These are phyloP conservation scores for Pachyrhizus erosus DNA, from an alignment of 306 rosid genomes.

Conservation along the genomic window DNA sequence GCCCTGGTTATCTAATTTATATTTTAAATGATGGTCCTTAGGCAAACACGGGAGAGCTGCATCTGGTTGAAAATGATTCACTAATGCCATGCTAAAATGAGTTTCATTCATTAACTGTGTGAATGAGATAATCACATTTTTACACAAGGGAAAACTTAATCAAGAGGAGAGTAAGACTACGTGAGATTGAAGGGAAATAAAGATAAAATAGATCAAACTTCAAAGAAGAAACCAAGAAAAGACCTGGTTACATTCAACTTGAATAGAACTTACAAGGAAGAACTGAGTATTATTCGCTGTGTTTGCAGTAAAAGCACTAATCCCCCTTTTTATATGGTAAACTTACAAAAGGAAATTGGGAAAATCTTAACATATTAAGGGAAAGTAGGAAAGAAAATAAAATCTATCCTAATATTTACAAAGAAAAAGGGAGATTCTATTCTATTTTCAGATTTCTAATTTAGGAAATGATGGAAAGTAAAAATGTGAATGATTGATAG, in stretches of 20 bases:
- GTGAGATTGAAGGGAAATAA: not conserved
- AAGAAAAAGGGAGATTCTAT: not conserved
- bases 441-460: not conserved
- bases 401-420: not conserved
- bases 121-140: constrained; percentile 7
- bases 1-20: constrained; percentile 5
- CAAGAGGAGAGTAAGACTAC: not conserved
- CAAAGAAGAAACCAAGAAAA: not conserved
- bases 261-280: not conserved
- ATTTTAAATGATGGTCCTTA: not conserved
- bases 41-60: not conserved
- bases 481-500: not conserved
- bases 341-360: not conserved
- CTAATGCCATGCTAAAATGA: constrained; percentile 8
- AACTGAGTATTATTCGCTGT: not conserved
- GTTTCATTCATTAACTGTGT: constrained; percentile 10
- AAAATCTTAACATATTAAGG: not conserved
- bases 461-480: not conserved
- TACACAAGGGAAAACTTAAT: not conserved
- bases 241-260: not conserved
- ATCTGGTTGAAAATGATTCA: constrained; percentile 25
- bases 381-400: not conserved
- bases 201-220: not conserved
- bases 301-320: not conserved
- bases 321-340: not conserved